These are phyloP conservation scores for Odontarrhena argentea DNA, from an alignment of 345 rosid species.

Conservation along the genomic window DNA sequence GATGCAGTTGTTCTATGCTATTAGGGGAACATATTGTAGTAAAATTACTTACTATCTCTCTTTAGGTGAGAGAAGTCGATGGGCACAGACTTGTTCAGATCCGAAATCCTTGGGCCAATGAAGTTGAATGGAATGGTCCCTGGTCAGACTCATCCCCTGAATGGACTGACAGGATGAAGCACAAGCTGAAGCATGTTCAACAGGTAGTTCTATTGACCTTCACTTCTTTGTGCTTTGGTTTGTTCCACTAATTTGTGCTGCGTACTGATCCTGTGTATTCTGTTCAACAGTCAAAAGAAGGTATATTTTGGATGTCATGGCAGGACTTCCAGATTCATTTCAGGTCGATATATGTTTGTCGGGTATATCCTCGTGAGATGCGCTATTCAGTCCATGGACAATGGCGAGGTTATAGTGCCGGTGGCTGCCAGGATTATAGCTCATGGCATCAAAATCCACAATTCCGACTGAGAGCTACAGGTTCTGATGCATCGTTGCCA, in stretches of 20 bases:
- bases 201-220: slow-evolving; percentile 56
- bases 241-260: slow-evolving; percentile 1
- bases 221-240: slow-evolving; percentile 1
- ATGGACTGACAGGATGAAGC: slow-evolving; percentile 98
- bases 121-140: slow-evolving; percentile 99
- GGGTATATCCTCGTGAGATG: slow-evolving; percentile 97
- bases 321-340: slow-evolving; percentile 99
- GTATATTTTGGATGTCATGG: slow-evolving; percentile 99
- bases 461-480: slow-evolving; percentile 85
- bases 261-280: slow-evolving; percentile 30
- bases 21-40: slow-evolving; percentile 9
- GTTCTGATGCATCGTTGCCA: slow-evolving; percentile 86
- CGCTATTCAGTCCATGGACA: slow-evolving; percentile 94
- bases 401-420: slow-evolving; percentile 97
- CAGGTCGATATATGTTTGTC: slow-evolving; percentile 97
- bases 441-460: slow-evolving; percentile 99
- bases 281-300: slow-evolving; percentile 87
- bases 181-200: slow-evolving; percentile 89
- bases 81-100: slow-evolving; percentile 98
- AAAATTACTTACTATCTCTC: neutral
- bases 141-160: slow-evolving; percentile 97
- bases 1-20: slow-evolving; percentile 14
- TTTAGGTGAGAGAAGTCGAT: slow-evolving; percentile 97
- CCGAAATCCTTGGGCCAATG: slow-evolving; percentile 99
- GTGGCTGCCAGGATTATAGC: slow-evolving; percentile 98